A percentile compares a stretch with the other conserved stretches of the same genome.
phyloP scores from a whole-genome alignment of 495 filamentous ascomycete genomes.

The Cenococcum geophilum region DNA sequence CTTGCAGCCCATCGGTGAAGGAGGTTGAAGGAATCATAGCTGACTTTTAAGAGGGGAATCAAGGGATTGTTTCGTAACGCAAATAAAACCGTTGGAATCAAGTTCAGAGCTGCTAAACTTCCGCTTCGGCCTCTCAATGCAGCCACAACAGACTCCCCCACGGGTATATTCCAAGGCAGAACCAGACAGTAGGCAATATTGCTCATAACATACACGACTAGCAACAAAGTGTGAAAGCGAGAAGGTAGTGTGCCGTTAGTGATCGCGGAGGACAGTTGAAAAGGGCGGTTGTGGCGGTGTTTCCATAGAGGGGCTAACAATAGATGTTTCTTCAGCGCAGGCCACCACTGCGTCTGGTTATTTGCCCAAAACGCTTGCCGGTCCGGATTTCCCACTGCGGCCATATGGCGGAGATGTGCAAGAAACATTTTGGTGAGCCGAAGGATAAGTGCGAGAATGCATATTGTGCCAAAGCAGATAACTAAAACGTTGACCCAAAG shows the following conservation, averaged over 20 bases:
- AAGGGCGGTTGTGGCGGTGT: slow-evolving; percentile 81
- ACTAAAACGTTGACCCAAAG: slow-evolving; percentile 34
- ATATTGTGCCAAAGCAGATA: slow-evolving; percentile 44
- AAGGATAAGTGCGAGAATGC: slow-evolving; percentile 49
- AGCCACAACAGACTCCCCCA: slow-evolving; percentile 48
- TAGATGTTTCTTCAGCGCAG: slow-evolving; percentile 70
- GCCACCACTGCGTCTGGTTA: slow-evolving; percentile 60
- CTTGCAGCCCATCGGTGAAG: slow-evolving; percentile 93
- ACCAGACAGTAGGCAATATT: slow-evolving; percentile 76
- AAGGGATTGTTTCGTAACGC: slow-evolving; percentile 90
- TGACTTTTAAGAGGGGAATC: slow-evolving; percentile 73
- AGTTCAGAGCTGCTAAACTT: slow-evolving; percentile 74
- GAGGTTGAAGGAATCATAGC: slow-evolving; percentile 95
- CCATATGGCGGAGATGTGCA: slow-evolving; percentile 63
- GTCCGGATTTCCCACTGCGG: slow-evolving; percentile 48
- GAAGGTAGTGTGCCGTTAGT: slow-evolving; percentile 87
- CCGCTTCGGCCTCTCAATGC: slow-evolving; percentile 80
- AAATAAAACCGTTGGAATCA: slow-evolving; percentile 85
- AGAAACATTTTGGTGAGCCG: slow-evolving; percentile 58
- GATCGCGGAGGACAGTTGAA: slow-evolving; percentile 78
- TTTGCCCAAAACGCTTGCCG: slow-evolving; percentile 57
- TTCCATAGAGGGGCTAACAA: slow-evolving; percentile 74
- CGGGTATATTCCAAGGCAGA: slow-evolving; percentile 53
- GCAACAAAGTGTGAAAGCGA: slow-evolving; percentile 71
- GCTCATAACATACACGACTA: slow-evolving; percentile 62